Conservation (phyloP, 2,329 filamentous ascomycete species). For the Drechslera avenae region DNA sequence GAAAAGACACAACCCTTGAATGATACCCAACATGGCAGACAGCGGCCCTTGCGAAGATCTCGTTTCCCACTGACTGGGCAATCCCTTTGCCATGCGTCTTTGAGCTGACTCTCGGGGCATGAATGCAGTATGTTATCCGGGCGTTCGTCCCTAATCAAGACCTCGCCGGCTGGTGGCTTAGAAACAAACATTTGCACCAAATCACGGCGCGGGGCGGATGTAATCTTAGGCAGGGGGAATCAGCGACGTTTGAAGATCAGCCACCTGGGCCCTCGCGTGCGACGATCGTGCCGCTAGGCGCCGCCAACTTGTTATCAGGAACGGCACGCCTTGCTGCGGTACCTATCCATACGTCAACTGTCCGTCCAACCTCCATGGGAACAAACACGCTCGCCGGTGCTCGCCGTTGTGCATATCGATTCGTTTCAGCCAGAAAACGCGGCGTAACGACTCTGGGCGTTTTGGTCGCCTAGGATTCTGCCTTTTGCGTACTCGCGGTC, state of each 20-base stretch:
- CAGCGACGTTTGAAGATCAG: constrained; percentile 41
- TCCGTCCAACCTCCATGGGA: constrained; percentile 3
- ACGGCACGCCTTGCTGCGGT: constrained; percentile 15
- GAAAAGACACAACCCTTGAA: background rate
- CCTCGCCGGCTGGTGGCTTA: background rate
- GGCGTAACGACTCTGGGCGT: background rate
- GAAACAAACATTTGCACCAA: constrained; percentile 6
- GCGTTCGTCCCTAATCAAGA: background rate
- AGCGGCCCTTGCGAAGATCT: constrained; percentile 9
- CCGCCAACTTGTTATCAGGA: constrained; percentile 22
- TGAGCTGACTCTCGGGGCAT: too few species aligned
- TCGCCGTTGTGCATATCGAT: constrained; percentile 2
- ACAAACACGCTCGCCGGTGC: constrained; percentile 7
- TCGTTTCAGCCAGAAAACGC: constrained; percentile 6
- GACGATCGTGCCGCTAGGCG: constrained; percentile 27
- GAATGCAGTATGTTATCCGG: background rate
- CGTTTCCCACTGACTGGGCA: constrained; percentile 1
- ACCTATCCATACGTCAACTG: constrained; percentile 23
- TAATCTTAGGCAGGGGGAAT: constrained; percentile 37
- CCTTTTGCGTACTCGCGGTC: constrained; percentile 3
- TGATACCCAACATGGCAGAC: background rate
- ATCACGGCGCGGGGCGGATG: constrained; percentile 5
- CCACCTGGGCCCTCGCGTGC: constrained; percentile 35
- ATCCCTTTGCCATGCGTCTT: background rate
- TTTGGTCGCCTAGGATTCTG: constrained; percentile 1